These are phyloP conservation scores for Clarireedia monteithiana DNA, from an alignment of 2,329 filamentous ascomycete genomes.

Conservation along the genomic window DNA sequence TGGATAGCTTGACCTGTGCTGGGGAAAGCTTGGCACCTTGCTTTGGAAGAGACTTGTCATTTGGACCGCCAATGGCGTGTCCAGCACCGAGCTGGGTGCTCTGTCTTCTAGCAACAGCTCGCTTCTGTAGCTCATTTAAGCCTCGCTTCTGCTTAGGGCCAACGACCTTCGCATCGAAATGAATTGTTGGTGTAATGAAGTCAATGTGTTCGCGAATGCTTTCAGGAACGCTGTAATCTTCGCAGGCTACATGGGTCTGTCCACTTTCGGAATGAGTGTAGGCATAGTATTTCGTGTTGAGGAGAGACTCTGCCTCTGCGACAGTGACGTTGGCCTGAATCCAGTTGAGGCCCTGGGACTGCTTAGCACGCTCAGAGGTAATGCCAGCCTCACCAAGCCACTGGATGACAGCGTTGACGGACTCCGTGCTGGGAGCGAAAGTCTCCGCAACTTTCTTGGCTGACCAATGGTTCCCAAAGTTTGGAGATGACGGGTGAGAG, in stretches of 20 bases:
- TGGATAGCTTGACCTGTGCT: not conserved
- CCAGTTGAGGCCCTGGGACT: slow-evolving; percentile 32
- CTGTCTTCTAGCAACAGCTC: not conserved
- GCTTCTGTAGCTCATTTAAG: not conserved
- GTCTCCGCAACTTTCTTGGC: slow-evolving; percentile 24
- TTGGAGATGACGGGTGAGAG: slow-evolving; percentile 24
- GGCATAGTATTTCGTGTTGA: slow-evolving; percentile 39
- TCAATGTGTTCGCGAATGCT: slow-evolving; percentile 9
- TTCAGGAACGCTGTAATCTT: slow-evolving; percentile 11
- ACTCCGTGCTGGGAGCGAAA: slow-evolving; percentile 36
- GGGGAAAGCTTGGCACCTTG: slow-evolving; percentile 13
- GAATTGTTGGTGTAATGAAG: slow-evolving; percentile 13
- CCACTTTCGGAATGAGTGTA: slow-evolving; percentile 16
- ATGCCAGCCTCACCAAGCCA: slow-evolving; percentile 50
- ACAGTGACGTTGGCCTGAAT: slow-evolving; percentile 29
- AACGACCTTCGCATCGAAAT: slow-evolving; percentile 12
- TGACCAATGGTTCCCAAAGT: slow-evolving; percentile 9
- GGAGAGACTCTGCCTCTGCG: slow-evolving; percentile 41
- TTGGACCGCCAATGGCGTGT: slow-evolving; percentile 32
- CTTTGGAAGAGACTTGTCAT: slow-evolving; percentile 29
- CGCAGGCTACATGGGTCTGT: slow-evolving; percentile 14
- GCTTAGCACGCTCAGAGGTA: slow-evolving; percentile 35
- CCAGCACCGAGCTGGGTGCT: slow-evolving; percentile 31
- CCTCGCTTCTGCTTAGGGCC: slow-evolving; percentile 3
- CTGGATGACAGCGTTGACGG: slow-evolving; percentile 34